Percentiles rank a stretch among this genome's conserved stretches.
These are phyloP conservation scores for Olyra latifolia DNA, from an alignment of 176 grass and related monocot genomes.

Conservation along the genomic window DNA sequence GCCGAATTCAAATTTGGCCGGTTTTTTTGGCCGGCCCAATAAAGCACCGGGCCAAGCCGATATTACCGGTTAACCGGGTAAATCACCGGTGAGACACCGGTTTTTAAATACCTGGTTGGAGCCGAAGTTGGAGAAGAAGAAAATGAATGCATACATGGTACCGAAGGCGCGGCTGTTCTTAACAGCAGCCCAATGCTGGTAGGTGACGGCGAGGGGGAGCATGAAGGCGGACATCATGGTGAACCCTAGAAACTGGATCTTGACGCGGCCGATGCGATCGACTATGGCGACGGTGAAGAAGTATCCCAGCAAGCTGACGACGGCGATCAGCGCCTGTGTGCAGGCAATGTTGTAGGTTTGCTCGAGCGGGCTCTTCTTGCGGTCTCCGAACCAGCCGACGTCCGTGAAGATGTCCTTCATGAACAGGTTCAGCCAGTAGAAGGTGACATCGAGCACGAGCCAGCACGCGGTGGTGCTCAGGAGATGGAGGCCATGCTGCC, in stretches of 20 bases:
- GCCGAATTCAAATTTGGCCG: no score
- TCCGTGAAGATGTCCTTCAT: slow-evolving; percentile 64
- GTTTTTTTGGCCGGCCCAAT: no score
- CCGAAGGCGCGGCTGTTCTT: slow-evolving; percentile 47
- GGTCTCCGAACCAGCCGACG: slow-evolving; percentile 30
- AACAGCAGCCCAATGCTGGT: slow-evolving; percentile 46
- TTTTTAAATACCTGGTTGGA: no score
- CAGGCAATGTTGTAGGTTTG: slow-evolving; percentile 51
- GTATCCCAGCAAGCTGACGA: slow-evolving; percentile 54
- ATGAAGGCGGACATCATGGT: slow-evolving; percentile 61
- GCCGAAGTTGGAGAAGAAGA: slow-evolving; percentile 81
- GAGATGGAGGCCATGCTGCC: slow-evolving; percentile 53
- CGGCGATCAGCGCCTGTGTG: slow-evolving; percentile 34
- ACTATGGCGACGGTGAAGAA: slow-evolving; percentile 60
- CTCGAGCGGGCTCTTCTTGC: slow-evolving; percentile 47
- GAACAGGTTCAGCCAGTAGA: slow-evolving; percentile 75
- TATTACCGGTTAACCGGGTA: no score
- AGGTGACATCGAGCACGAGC: slow-evolving; percentile 67
- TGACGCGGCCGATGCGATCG: slow-evolving; percentile 46
- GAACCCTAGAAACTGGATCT: slow-evolving; percentile 51
- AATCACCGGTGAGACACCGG: no score
- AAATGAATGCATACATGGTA: slow-evolving; percentile 54
- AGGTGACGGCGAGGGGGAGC: slow-evolving; percentile 55
- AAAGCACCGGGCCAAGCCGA: no score
- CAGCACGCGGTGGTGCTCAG: slow-evolving; percentile 55